phyloP scores from a whole-genome alignment of 177 flowering plant species.

The Vitis hybrid region DNA sequence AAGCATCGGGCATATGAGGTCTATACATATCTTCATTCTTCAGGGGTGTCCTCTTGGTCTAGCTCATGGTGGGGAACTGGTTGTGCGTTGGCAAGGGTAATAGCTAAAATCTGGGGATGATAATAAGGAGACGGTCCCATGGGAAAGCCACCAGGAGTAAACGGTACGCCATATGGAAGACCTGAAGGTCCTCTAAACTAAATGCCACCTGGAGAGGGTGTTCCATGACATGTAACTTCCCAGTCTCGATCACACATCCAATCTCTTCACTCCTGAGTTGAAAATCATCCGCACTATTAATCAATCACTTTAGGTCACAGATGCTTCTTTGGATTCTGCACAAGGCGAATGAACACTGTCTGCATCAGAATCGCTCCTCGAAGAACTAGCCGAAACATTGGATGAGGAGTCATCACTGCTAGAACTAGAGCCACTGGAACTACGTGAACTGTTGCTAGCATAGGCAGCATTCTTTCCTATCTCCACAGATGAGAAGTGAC shows the following conservation, averaged over 20 bases:
- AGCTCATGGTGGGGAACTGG: no score
- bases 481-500: constrained; percentile 40
- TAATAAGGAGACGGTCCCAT: no score
- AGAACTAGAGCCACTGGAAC: constrained; percentile 60
- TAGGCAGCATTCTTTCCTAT: constrained; percentile 46
- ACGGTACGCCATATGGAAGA: no score
- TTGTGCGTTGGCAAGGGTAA: no score
- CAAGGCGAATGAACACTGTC: constrained; percentile 47
- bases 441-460: constrained; percentile 36
- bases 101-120: no score
- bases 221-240: neutral
- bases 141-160: no score
- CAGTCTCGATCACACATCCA: neutral
- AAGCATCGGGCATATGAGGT: no score
- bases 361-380: constrained; percentile 68
- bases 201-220: no score
- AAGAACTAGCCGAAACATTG: constrained; percentile 71
- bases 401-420: constrained; percentile 67
- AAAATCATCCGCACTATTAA: neutral
- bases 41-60: no score
- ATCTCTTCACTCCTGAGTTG: neutral
- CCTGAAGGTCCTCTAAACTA: no score
- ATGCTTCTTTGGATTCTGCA: constrained; percentile 18
- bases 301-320: constrained; percentile 3
- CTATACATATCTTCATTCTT: no score